Evolutionary conservation across 805 yeast species (phyloP).

Genomic region (Myxozyma vanderwaltii): DNA sequence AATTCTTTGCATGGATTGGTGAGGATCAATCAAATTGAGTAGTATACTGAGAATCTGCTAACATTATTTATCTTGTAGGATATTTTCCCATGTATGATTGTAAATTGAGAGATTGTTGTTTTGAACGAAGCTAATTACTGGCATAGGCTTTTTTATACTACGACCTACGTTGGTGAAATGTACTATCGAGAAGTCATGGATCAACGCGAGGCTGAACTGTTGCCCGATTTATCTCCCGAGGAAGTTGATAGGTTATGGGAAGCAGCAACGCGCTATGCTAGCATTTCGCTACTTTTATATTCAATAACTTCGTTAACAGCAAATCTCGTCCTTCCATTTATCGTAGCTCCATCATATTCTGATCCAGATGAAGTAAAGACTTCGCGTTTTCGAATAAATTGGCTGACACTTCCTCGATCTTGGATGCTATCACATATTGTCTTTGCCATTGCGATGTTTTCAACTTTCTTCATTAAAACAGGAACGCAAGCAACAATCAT

Average conservation of each 20-base stretch:
- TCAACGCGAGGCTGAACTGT: slow-evolving; percentile 43
- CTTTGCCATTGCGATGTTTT: slow-evolving; percentile 52
- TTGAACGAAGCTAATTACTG: not conserved
- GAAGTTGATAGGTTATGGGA: slow-evolving; percentile 48
- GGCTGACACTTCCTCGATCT: slow-evolving; percentile 37
- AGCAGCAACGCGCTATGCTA: slow-evolving; percentile 54
- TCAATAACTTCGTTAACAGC: slow-evolving; percentile 52
- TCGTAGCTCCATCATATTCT: slow-evolving; percentile 44
- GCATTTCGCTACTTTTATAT: slow-evolving; percentile 54
- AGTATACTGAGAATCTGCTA: not conserved
- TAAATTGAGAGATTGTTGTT: not conserved
- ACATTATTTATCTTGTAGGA: slow-evolving; percentile 6
- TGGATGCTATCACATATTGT: slow-evolving; percentile 57
- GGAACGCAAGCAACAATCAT: slow-evolving; percentile 51
- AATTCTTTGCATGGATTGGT: slow-evolving; percentile 69
- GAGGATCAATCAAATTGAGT: not conserved
- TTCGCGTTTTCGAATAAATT: slow-evolving; percentile 19
- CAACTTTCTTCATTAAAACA: slow-evolving; percentile 50
- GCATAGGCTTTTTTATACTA: slow-evolving; percentile 65
- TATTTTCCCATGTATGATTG: slow-evolving; percentile 28
- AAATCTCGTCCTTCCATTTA: slow-evolving; percentile 50
- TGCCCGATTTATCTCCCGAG: slow-evolving; percentile 45
- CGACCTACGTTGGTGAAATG: slow-evolving; percentile 65
- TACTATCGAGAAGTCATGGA: slow-evolving; percentile 47
- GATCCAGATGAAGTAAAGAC: slow-evolving; percentile 17